Base-by-base conservation (phyloP, 495 filamentous ascomycete species). In the Darksidea phi region DNA sequence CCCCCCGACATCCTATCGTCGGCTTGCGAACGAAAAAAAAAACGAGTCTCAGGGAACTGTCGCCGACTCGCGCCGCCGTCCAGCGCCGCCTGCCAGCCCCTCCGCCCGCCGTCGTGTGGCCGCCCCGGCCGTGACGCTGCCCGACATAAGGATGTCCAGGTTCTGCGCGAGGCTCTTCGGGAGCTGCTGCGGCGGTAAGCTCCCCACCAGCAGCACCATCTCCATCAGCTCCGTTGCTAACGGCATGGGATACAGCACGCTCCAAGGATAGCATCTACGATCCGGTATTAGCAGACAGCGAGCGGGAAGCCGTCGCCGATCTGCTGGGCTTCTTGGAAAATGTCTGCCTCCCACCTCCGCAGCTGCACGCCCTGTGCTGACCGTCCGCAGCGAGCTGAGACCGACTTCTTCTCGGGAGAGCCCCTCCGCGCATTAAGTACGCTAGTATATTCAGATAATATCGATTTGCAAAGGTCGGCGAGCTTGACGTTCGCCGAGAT, bases 401-500 rank as follows among this genome's bases (percentile, higher is more conserved):
- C 91, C 66, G 92, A 98, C 73, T 99, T 99, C 83, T 99, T 99
- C 77, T 85, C 88, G 23, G 94, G 94, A 74, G 91, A 96, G 70
- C 94, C 94, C n/a, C 85, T 99, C 60, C 88, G 86, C 73, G 93
- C 94, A 38, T 77, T 99, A 45, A 96, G 88, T 77, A 97, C 91
- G 4, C 81, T 99, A 2, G 94, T 99, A 32, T 97, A 95, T 72
- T 97, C 95, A 42, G 91, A 97, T 70, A 99, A 99, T 79, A 90
- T 99, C 71, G 95, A 99, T 67, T 83, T 99, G 47, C 94, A 99
- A 75, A 84, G 94, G 60, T 97, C 95, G 75, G 94, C 94, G 13
- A 96, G 91, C 74, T 83, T 99, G 75, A 99, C 94, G 1, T 99
- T 99, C 78, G 94, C 94, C 25, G 94, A 99, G 73, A 97, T 99